Evolutionary conservation across 108 stramenopile genomes (phyloP), one percentile per base, ranked within the genome.

Genomic region (Fragilaria radians): DNA sequence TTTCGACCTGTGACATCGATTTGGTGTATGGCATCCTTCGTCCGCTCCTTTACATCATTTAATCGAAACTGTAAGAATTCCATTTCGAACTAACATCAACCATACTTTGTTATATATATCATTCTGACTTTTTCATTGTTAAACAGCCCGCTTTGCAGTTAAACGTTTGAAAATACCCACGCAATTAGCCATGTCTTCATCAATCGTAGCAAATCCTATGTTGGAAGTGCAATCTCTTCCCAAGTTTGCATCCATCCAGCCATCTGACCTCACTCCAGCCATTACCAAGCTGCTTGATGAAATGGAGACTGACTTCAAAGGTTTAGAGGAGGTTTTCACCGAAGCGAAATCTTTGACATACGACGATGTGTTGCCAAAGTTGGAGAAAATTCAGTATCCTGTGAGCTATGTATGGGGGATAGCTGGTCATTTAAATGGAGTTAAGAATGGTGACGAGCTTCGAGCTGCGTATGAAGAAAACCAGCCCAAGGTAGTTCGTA

Each of bases 371-470:
- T 69, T 92, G 27, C 91, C 93, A 9, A 83, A 82, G 19, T 56
- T 91, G 32, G 87, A 93, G 57, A 77, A 78, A 49, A 85, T 87
- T 59, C 89, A 88, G 48, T 76, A 79, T 51, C 76, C 79, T 0
- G 50, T 82, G 26, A 83, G 83, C 25, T 97, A 79, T 65, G 88
- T 81, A 3, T 98, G 98, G 98, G 95, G 96, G 17, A 86, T 98
- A n/a, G 95, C 96, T 26, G 82, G 90, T 25, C 98, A 98, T 74
- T 78, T 98, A 54, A 95, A 94, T 52, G 95, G 95, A 0, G 98
- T 98, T 31, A 96, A 96, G 79, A 95, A 97, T 73, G 76, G 80
- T 5, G 95, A 96, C 24, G 93, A 89, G 42, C 70, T 98, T n/a
- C 80, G 98, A 3, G 70, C 77, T 46, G 95, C 87, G 31, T 95